A percentile compares a stretch with the other conserved stretches of the same genome.
Conservation (phyloP, 2,329 filamentous ascomycete species). For the Myriosclerotinia duriaeana region DNA sequence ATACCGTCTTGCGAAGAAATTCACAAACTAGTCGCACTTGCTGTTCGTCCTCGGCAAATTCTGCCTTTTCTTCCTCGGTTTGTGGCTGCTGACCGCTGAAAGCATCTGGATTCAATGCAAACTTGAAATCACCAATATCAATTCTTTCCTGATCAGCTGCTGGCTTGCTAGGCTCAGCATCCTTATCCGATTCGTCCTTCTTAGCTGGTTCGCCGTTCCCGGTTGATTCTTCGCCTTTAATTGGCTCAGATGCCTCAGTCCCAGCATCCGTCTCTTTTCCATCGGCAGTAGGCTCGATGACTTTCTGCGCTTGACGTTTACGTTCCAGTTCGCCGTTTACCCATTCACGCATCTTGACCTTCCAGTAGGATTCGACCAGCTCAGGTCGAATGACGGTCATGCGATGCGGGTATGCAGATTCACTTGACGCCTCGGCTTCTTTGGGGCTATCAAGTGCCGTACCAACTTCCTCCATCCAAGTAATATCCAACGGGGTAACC, state of each 20-base stretch:
- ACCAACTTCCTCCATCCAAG: constrained; percentile 81
- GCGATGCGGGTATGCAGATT: constrained; percentile 73
- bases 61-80: constrained; percentile 83
- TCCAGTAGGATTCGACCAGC: constrained; percentile 81
- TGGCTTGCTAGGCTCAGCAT: constrained; percentile 35
- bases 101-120: constrained; percentile 89
- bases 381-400: constrained; percentile 95
- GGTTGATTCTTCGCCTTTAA: constrained; percentile 4
- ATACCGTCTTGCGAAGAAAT: constrained; percentile 71
- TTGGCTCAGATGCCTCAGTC: constrained; percentile 15
- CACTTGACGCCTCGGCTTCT: constrained; percentile 37
- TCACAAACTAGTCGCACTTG: constrained; percentile 83
- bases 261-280: not conserved
- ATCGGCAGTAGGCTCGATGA: constrained; percentile 6
- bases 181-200: constrained; percentile 6
- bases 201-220: not conserved
- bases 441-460: constrained; percentile 43
- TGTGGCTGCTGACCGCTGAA: constrained; percentile 91
- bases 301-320: constrained; percentile 49
- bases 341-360: constrained; percentile 84
- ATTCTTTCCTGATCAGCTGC: constrained; percentile 58
- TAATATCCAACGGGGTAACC: constrained; percentile 85
- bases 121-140: constrained; percentile 82
- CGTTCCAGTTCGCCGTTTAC: constrained; percentile 75
- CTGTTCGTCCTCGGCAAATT: constrained; percentile 79